These are phyloP conservation scores for Paratinospora sagittata DNA, from an alignment of 164 flowering plant genomes.

Conservation along the genomic window DNA sequence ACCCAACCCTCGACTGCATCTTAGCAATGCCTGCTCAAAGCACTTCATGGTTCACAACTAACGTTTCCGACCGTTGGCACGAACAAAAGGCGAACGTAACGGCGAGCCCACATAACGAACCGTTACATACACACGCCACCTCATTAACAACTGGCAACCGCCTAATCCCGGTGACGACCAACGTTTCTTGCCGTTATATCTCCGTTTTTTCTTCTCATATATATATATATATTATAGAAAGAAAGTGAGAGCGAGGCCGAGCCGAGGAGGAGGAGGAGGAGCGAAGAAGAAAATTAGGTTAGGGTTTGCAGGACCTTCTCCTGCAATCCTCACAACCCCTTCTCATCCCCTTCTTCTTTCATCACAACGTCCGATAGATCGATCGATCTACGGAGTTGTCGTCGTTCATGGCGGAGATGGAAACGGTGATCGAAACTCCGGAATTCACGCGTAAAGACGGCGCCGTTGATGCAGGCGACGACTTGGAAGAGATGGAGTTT, in stretches of 20 bases:
- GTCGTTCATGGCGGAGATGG: neutral
- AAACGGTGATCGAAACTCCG: neutral
- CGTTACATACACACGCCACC: neutral
- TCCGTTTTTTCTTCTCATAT: neutral
- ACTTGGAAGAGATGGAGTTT: constrained; percentile 7
- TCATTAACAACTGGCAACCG: constrained; percentile 2
- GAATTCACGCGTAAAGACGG: neutral
- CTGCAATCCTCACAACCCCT: neutral
- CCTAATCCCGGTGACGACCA: neutral
- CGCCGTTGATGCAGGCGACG: neutral
- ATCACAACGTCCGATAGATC: neutral
- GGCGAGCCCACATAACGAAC: neutral
- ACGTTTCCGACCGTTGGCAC: neutral
- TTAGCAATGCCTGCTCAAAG: neutral
- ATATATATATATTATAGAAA: neutral
- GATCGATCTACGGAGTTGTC: too few species aligned
- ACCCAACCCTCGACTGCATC: neutral
- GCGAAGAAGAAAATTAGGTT: constrained; percentile 7
- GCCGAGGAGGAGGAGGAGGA: neutral
- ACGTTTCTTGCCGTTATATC: neutral
- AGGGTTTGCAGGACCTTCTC: constrained; percentile 8
- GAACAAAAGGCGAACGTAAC: neutral
- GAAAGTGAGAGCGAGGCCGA: neutral
- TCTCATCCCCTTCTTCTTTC: neutral
- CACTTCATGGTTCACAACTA: too few species aligned